Percentiles rank a stretch among this genome's conserved stretches.
Conservation (phyloP, 768 basidiomycete species). For the Mycena vulgaris region DNA sequence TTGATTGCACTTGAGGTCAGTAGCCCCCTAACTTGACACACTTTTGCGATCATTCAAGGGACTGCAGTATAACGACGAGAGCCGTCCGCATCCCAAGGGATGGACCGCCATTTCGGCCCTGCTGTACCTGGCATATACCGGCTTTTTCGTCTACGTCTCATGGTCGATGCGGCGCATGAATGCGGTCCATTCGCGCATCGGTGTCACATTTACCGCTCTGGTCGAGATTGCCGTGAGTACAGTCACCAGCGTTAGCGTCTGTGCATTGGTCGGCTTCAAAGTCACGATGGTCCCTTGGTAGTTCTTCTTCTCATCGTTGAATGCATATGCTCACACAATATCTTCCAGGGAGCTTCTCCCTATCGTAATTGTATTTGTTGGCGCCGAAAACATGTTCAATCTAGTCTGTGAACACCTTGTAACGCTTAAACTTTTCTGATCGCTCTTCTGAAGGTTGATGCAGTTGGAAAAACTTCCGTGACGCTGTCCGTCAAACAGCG, state of each 20-base stretch:
- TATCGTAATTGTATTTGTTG: conserved; percentile 94
- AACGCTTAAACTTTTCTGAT: conserved; percentile 43
- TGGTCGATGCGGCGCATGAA: conserved; percentile 84
- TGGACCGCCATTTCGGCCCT: conserved; percentile 78
- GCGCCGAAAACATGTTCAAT: conserved; percentile 98
- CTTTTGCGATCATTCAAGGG: conserved; percentile 21
- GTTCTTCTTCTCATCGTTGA: conserved; percentile 8
- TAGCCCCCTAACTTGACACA: conserved; percentile 22
- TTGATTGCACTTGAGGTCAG: conserved; percentile 65
- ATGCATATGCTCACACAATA: conserved; percentile 22
- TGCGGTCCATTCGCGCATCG: conserved; percentile 91
- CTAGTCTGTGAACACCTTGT: conserved; percentile 67
- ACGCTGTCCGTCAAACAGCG: conserved; percentile 91
- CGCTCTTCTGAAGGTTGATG: conserved; percentile 74
- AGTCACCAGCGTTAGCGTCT: conserved; percentile 93
- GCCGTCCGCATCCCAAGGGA: conserved; percentile 59
- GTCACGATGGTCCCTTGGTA: conserved; percentile 94
- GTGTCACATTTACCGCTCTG: conserved; percentile 93
- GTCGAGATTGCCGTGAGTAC: conserved; percentile 95
- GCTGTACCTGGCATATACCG: conserved; percentile 82
- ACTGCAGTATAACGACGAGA: conserved; percentile 69
- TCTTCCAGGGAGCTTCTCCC: conserved; percentile 85
- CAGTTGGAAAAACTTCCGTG: conserved; percentile 88
- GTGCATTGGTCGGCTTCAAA: conserved; percentile 90
- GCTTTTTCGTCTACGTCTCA: conserved; percentile 82